These are phyloP conservation scores for Hondaea fermentalgiana DNA, from an alignment of 108 stramenopile genomes.

Conservation along the genomic window DNA sequence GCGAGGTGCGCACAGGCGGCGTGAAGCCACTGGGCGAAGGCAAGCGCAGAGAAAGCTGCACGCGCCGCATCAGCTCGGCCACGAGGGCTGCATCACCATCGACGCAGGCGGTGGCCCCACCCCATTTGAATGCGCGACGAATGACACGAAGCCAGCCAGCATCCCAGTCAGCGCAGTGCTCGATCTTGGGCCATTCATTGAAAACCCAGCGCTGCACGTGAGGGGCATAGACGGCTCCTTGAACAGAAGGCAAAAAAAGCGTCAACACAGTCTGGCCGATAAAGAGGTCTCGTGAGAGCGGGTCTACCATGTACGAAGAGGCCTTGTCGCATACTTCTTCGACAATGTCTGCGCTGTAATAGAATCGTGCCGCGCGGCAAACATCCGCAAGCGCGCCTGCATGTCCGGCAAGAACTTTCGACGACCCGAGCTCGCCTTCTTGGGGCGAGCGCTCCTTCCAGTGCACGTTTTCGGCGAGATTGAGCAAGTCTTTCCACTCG, in stretches of 20 bases:
- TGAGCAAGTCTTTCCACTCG: background rate
- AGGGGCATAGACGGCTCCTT: background rate
- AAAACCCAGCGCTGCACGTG: background rate
- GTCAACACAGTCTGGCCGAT: background rate
- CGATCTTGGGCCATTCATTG: background rate
- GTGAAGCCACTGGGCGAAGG: background rate
- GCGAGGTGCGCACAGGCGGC: background rate
- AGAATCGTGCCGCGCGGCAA: background rate
- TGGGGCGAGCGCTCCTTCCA: background rate
- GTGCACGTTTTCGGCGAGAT: background rate
- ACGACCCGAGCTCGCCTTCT: background rate
- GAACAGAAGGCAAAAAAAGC: background rate
- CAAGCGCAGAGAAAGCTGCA: background rate
- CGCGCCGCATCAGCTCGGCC: background rate
- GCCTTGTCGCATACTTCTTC: background rate
- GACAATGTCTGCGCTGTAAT: background rate
- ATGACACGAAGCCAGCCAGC: background rate
- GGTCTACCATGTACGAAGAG: background rate
- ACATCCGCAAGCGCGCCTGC: background rate
- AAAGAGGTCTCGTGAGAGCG: background rate
- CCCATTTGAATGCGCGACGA: conserved; percentile 5
- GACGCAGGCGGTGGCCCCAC: background rate
- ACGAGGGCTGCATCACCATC: background rate
- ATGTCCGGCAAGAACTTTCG: background rate
- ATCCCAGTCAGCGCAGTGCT: conserved; percentile 10